Conservation (phyloP, 495 filamentous ascomycete species). For the Penicillium argentinense region DNA sequence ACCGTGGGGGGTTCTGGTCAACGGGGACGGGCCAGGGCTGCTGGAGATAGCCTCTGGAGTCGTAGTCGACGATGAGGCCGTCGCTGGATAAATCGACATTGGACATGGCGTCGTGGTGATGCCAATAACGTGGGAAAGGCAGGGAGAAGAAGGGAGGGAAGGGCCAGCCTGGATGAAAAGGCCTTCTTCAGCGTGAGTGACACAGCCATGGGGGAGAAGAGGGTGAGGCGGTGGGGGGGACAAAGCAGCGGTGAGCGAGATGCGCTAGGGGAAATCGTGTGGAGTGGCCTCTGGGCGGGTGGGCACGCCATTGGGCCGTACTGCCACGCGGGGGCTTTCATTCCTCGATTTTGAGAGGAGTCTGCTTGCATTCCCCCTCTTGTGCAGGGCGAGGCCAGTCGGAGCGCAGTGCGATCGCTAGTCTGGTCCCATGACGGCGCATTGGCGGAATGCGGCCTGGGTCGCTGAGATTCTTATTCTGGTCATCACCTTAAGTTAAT, state of each 20-base stretch:
- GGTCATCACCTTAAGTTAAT: no score
- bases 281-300: no score
- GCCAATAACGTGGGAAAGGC: constrained; percentile 14
- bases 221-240: constrained; percentile 41
- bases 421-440: constrained; percentile 8
- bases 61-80: constrained; percentile 50
- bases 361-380: no score
- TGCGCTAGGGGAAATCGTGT: constrained; percentile 38
- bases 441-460: constrained; percentile 10
- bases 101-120: constrained; percentile 35
- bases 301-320: no score
- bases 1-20: constrained; percentile 37
- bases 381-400: no score
- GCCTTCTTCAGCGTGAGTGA: constrained; percentile 30
- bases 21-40: constrained; percentile 45
- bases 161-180: constrained; percentile 31
- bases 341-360: constrained; percentile 5
- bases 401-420: constrained; percentile 3
- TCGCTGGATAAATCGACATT: constrained; percentile 46
- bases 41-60: constrained; percentile 49
- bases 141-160: constrained; percentile 11
- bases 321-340: constrained; percentile 10
- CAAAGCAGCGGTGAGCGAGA: constrained; percentile 53
- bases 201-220: constrained; percentile 23
- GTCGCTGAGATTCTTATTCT: constrained; percentile 12